Percentiles rank a stretch among this genome's conserved stretches.
Evolutionary conservation across 108 stramenopile genomes (phyloP).

Genomic region (Mediolabrus comicus): DNA sequence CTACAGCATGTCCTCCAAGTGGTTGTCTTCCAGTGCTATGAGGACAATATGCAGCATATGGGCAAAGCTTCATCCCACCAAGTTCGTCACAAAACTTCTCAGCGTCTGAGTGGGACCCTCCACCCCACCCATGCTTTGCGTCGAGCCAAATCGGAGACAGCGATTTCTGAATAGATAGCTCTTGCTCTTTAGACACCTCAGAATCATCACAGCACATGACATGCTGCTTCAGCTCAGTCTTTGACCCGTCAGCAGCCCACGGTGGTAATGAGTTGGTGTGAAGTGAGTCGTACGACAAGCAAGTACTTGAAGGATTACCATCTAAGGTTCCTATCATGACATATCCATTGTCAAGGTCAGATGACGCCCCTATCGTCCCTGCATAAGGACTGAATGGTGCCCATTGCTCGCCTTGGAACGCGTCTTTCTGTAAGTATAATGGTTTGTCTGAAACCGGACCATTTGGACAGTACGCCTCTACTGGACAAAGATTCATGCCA

Average conservation of each 20-base stretch:
- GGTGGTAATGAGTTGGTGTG: slow-evolving; percentile 15
- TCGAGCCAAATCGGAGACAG: slow-evolving; percentile 29
- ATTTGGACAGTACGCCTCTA: slow-evolving; percentile 39
- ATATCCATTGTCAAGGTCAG: neutral
- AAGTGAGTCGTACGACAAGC: slow-evolving; percentile 23
- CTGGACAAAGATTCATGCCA: slow-evolving; percentile 34
- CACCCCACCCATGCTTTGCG: slow-evolving; percentile 32
- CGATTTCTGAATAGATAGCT: neutral
- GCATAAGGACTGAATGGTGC: slow-evolving; percentile 5
- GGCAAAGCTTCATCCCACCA: slow-evolving; percentile 27
- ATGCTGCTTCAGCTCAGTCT: slow-evolving; percentile 25
- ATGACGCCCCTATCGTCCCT: neutral
- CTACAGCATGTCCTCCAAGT: slow-evolving; percentile 17
- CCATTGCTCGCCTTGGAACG: slow-evolving; percentile 46
- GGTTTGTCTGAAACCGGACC: slow-evolving; percentile 5
- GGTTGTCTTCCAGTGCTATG: slow-evolving; percentile 14
- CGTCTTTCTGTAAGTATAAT: slow-evolving; percentile 10
- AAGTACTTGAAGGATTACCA: slow-evolving; percentile 24
- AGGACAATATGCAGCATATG: slow-evolving; percentile 33
- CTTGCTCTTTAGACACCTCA: neutral
- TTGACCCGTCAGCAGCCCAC: slow-evolving; percentile 20
- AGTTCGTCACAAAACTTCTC: slow-evolving; percentile 7
- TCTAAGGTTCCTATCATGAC: slow-evolving; percentile 27
- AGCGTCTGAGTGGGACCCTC: slow-evolving; percentile 27
- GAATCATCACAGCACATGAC: slow-evolving; percentile 23